Conservation (phyloP, 192 early-diverging fungal genomes). For the Coemansia erecta region DNA sequence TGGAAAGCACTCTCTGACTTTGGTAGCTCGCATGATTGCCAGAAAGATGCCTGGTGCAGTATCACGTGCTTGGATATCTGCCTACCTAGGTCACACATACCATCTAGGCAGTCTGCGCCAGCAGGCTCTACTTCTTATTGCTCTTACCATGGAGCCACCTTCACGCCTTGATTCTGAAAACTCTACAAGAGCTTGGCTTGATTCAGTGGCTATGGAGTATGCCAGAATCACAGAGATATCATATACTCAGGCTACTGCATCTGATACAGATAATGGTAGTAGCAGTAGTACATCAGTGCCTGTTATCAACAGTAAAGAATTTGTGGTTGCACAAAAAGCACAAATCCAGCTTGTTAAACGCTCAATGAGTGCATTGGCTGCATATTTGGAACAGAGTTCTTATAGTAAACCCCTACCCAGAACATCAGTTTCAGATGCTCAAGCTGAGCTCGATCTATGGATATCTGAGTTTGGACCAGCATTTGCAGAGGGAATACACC, state of each 20-base stretch:
- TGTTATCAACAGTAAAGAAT: conserved; percentile 86
- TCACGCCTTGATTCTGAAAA: conserved; percentile 70
- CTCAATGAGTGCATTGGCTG: conserved; percentile 76
- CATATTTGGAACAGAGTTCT: conserved; percentile 65
- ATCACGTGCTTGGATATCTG: conserved; percentile 73
- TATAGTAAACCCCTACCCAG: conserved; percentile 27
- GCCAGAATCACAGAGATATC: conserved; percentile 67
- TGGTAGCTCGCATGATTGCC: conserved; percentile 77
- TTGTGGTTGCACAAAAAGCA: conserved; percentile 72
- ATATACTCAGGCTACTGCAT: conserved; percentile 31
- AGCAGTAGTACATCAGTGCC: conserved; percentile 53
- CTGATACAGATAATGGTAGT: not conserved
- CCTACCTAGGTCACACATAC: conserved; percentile 65
- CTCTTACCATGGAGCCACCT: conserved; percentile 78
- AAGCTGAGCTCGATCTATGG: conserved; percentile 72
- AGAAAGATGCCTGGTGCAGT: conserved; percentile 94
- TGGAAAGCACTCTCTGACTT: conserved; percentile 76
- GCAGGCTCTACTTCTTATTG: conserved; percentile 73
- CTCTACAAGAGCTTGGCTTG: conserved; percentile 80
- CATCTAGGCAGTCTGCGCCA: conserved; percentile 75
- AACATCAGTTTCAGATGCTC: not conserved
- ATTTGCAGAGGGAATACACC: conserved; percentile 82
- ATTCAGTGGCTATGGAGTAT: conserved; percentile 66
- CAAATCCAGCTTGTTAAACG: conserved; percentile 67
- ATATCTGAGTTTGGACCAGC: conserved; percentile 77